A percentile compares a stretch with the other conserved stretches of the same genome.
Conservation (phyloP, 495 filamentous ascomycete genomes). For the Pseudoneurospora amorphoporcata region DNA sequence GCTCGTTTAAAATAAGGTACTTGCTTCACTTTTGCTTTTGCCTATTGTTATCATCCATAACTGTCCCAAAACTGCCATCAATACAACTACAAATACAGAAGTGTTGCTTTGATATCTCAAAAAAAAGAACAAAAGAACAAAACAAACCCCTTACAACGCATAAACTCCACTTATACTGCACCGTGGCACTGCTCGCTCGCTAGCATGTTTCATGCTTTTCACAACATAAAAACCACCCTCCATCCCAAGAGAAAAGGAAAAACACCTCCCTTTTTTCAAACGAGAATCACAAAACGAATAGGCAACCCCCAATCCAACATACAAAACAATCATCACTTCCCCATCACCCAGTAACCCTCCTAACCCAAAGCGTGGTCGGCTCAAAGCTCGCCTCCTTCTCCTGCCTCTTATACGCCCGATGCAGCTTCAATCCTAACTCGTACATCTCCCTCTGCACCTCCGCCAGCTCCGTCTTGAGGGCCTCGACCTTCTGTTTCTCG, state of each 20-base stretch:
- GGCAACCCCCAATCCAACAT: background rate
- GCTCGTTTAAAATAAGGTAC: background rate
- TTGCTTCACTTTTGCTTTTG: background rate
- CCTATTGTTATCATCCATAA: background rate
- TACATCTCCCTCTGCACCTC: constrained; percentile 76
- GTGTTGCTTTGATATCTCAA: background rate
- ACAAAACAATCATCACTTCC: background rate
- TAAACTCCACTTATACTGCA: background rate
- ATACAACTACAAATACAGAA: background rate
- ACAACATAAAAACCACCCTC: background rate
- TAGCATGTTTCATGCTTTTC: background rate
- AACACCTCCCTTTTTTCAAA: background rate
- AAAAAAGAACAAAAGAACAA: background rate
- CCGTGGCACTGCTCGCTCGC: background rate
- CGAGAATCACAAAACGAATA: background rate
- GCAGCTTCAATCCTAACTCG: constrained; percentile 73
- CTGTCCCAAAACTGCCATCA: background rate
- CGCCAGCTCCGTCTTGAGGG: constrained; percentile 60
- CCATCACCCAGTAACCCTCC: constrained; percentile 44
- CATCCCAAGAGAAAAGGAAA: background rate
- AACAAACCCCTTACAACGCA: background rate
- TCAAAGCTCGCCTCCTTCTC: constrained; percentile 55
- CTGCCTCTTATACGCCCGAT: constrained; percentile 66
- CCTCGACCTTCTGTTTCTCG: constrained; percentile 63
- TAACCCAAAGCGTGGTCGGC: constrained; percentile 71